Conservation (phyloP, 208 protist genomes). For the Trypanosoma brucei region DNA sequence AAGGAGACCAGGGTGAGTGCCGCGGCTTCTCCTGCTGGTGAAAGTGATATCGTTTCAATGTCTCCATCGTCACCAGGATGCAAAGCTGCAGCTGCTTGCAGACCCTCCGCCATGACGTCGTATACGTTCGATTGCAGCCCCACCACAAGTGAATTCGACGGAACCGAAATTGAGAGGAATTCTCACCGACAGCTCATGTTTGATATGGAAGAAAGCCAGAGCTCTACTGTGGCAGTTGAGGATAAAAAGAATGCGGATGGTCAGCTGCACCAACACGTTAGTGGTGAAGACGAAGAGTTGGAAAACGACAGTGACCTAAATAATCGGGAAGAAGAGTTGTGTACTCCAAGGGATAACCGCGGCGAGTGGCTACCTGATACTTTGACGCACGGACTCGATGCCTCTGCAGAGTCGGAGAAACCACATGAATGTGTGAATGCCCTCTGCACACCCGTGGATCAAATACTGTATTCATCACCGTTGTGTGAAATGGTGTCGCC, state of each 20-base stretch:
- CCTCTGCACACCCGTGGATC: no score
- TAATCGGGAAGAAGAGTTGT: no score
- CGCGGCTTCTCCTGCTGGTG: no score
- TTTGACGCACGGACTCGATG: no score
- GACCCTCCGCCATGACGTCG: neutral
- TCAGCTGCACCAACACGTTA: neutral
- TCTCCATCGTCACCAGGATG: neutral
- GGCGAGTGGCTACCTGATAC: no score
- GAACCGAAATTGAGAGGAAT: neutral
- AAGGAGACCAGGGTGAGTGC: neutral
- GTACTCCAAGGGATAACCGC: no score
- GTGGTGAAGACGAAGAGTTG: no score
- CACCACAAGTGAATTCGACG: conserved; percentile 9
- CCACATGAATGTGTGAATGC: no score
- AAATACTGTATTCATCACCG: no score
- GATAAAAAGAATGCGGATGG: neutral
- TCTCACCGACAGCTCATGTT: conserved; percentile 5
- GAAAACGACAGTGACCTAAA: no score
- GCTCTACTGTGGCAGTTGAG: conserved; percentile 4
- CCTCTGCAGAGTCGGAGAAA: no score
- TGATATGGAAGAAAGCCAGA: conserved; percentile 3
- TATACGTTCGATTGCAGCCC: conserved; percentile 20
- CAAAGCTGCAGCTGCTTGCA: neutral
- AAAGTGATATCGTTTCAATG: neutral
- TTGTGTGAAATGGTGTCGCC: no score